Evolutionary conservation across 345 rosid species (phyloP), one percentile per base, ranked within the genome.

Genomic region (Eucalyptus polyanthemos): DNA sequence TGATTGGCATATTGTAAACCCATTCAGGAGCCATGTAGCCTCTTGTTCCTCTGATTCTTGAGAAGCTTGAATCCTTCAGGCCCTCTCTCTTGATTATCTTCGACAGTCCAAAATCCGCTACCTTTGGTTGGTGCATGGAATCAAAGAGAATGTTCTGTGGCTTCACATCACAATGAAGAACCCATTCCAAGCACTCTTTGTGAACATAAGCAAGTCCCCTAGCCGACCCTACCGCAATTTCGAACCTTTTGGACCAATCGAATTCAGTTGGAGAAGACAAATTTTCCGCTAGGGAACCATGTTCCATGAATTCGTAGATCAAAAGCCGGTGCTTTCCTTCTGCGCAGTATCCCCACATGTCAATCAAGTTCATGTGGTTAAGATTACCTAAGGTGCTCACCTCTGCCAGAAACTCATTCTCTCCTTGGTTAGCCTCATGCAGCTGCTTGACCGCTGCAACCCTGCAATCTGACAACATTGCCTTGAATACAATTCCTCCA

Each of bases 131-230:
- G 87, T 50, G 88, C 17, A 24, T 24, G 2, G 86, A 86, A 56
- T 92, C 91, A 6, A 91, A 34, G 6, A 92, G 90, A 11, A 92
- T 90, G 90, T 91, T 91, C 3, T 91, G 89, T 3, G 92, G 92
- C 88, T 92, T 92, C 44, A 92, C 89, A 13, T 91, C 94, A 22
- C 91, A 89, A 47, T 89, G 93, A 14, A 93, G 51, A 29, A 93
- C 88, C 94, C 92, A 91, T 21, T 92, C 91, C 29, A 91, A 60
- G 91, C 94, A 93, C 51, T 91, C 94, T 50, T 92, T 93, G 5
- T 93, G 94, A 29, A 93, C 69, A 87, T 93, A 93, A 15, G 93
- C 91, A 16, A 93, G 87, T 9, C 94, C 94, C 67, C 85, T 88
- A 6, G 94, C 93, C 3, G 92, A 86, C 13, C 92, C 94, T 4